phyloP scores from a whole-genome alignment of 768 basidiomycete species.

The Mycena olivaceomarginata region DNA sequence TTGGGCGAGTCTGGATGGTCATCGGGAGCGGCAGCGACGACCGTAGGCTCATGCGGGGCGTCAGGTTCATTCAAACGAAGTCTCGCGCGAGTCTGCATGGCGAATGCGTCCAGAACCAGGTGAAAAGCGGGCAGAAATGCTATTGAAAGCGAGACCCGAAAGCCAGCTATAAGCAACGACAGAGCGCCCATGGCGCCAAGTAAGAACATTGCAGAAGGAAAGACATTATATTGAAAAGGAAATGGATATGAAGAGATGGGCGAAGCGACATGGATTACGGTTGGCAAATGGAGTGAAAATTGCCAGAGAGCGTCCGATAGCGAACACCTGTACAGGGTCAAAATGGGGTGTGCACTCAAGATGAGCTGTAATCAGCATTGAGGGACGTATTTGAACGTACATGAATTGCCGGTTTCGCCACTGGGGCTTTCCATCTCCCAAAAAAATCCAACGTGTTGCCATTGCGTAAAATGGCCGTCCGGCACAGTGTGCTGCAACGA shows the following conservation, averaged over 20 bases:
- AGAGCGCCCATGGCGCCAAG: neutral
- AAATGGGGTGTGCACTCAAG: no score
- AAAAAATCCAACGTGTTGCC: no score
- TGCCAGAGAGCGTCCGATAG: no score
- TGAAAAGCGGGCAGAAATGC: neutral
- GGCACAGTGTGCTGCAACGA: no score
- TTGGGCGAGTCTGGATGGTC: neutral
- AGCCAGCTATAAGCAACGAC: conserved; percentile 8
- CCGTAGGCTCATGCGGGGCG: neutral
- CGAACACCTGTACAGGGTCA: no score
- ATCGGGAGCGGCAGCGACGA: conserved; percentile 6
- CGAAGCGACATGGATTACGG: neutral
- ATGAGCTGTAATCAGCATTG: no score
- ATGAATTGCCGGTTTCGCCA: no score
- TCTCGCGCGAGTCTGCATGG: conserved; percentile 15
- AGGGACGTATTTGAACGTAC: no score
- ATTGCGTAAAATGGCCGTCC: no score
- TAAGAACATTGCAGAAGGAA: neutral
- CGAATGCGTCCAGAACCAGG: neutral
- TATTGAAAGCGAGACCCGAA: neutral
- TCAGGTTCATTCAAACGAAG: conserved; percentile 4
- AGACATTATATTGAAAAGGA: conserved; percentile 1
- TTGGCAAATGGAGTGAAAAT: neutral
- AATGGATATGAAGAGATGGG: neutral
- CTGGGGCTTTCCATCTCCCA: no score